Conservation (phyloP, 495 filamentous ascomycete species). For the Aspergillus cavernicola region DNA sequence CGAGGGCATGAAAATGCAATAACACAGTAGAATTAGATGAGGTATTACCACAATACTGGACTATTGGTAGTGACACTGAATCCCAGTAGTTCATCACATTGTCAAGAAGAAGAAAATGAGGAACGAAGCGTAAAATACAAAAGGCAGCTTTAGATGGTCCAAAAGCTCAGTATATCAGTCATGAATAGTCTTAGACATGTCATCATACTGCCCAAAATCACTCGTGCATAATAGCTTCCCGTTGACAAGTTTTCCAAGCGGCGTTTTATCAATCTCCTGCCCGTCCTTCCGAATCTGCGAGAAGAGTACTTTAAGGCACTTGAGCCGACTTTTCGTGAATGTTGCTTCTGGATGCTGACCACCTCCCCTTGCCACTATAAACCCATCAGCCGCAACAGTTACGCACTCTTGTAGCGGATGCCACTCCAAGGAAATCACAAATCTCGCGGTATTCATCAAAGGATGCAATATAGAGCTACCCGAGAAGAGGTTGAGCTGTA, state of each 20-base stretch:
- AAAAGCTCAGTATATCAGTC: not conserved
- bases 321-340: slow-evolving; percentile 47
- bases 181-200: not conserved
- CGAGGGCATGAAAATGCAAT: no score
- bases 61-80: no score
- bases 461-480: slow-evolving; percentile 9
- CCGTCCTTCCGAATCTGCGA: slow-evolving; percentile 51
- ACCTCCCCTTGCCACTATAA: slow-evolving; percentile 5
- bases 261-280: slow-evolving; percentile 48
- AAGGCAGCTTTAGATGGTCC: no score
- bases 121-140: no score
- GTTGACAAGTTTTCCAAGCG: slow-evolving; percentile 50
- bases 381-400: slow-evolving; percentile 10
- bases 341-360: slow-evolving; percentile 1
- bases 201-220: not conserved
- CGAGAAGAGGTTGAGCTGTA: slow-evolving; percentile 14
- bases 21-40: no score
- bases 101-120: no score
- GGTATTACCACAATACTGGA: no score
- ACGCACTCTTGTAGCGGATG: not conserved
- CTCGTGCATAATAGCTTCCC: slow-evolving; percentile 17
- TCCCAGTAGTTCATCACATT: no score
- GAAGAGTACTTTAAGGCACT: slow-evolving; percentile 49
- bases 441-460: slow-evolving; percentile 10
- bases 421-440: slow-evolving; percentile 10